These are phyloP conservation scores for Emericellopsis cladophorae DNA, from an alignment of 2,329 filamentous ascomycete genomes.

Conservation along the genomic window DNA sequence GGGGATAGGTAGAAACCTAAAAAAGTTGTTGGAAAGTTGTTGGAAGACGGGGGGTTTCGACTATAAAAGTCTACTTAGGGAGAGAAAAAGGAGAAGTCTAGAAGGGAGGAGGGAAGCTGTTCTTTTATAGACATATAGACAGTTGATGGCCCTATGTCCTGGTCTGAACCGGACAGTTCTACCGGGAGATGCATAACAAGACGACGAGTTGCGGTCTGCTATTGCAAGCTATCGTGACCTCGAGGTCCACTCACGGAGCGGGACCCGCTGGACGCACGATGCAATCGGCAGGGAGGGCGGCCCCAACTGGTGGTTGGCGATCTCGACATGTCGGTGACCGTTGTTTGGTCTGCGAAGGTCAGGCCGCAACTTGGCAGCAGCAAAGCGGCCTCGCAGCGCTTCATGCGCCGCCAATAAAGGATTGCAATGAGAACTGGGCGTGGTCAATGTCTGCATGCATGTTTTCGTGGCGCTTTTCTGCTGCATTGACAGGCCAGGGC, in stretches of 20 bases:
- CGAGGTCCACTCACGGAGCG: background rate
- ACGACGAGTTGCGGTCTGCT: background rate
- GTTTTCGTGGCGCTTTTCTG: background rate
- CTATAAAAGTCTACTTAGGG: conserved; percentile 5
- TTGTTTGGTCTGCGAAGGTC: background rate
- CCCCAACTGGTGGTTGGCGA: background rate
- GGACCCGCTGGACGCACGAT: background rate
- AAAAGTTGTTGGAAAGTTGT: background rate
- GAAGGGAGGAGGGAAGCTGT: background rate
- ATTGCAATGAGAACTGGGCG: background rate
- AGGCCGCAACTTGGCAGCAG: background rate
- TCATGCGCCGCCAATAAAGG: background rate
- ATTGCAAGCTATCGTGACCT: background rate
- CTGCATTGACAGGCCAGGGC: background rate
- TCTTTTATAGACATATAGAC: conserved; percentile 5
- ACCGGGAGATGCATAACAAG: too few species aligned
- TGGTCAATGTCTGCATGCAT: background rate
- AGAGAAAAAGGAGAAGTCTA: conserved; percentile 1
- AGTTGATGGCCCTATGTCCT: background rate
- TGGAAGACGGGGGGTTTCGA: conserved; percentile 4
- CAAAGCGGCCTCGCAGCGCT: background rate
- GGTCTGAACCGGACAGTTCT: background rate
- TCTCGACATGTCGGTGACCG: background rate
- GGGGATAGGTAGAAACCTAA: conserved; percentile 1
- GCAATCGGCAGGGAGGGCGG: background rate